Evolutionary conservation across 306 rosid genomes (phyloP), one percentile per base, ranked within the genome.

Genomic region (Glycine tomentella): DNA sequence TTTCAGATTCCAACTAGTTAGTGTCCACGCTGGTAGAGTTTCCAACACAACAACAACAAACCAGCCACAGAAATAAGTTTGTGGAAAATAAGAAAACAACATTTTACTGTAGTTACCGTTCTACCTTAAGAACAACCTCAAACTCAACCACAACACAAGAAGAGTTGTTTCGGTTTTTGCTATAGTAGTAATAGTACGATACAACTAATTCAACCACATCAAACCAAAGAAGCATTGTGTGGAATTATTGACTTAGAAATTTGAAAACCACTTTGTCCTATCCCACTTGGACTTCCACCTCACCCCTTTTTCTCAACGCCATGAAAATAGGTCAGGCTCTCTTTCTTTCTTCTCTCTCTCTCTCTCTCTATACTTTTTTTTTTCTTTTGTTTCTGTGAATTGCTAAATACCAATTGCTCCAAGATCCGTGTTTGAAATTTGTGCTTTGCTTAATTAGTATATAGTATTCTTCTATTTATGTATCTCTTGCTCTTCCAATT

Each of bases 261-360:
- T 69, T 66, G 12, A 75, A 46, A 64, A 42, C 50, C 52, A 8
- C 72, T 33, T 83, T 79, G 66, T 78, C 81, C 59, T 49, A 82
- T 86, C 87, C 94, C 87, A 87, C 84, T 90, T 91, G 97, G 98
- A 91, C 89, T 87, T 91, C 90, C 93, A 90, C 93, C 94, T 91
- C 94, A 90, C 84, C 58, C 77, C 34, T 64, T 73, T 25, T 79
- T 69, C 85, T 65, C 63, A 57, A 78, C 88, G 83, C 91, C 90
- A 81, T 81, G 87, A 84, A 65, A 89, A 66, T 90, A 90, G 97
- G 98, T 93, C 73, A 82, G 58, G 42, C 83, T 81, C 3, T 36
- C 13, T 57, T 64, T 70, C 25, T 25, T 25, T 25, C 31, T 25
- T 25, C 31, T 25, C 31, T 25, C 31, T 25, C 31, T 25, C 31